Conservation (phyloP, 75 land plant species). For the Pinus tabuliformis region DNA sequence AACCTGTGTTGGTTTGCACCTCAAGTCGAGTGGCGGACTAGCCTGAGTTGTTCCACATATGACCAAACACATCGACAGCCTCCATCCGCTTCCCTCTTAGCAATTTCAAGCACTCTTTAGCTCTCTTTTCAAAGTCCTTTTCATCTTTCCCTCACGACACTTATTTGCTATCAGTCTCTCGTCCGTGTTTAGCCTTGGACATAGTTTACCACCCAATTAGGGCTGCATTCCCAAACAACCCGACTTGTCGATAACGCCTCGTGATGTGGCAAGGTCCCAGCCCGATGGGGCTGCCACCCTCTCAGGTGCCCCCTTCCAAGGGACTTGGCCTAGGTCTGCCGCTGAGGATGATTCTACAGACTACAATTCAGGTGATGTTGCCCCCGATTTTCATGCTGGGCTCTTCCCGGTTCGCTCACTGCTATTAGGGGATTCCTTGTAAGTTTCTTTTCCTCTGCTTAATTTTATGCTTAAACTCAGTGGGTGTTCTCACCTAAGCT, state of each 20-base stretch:
- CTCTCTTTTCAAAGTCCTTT: background rate
- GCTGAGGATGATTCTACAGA: background rate
- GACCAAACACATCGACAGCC: background rate
- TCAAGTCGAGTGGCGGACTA: background rate
- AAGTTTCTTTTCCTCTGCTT: background rate
- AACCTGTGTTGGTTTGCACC: background rate
- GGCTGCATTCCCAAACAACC: background rate
- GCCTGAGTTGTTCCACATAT: background rate
- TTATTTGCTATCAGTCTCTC: background rate
- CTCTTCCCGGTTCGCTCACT: background rate
- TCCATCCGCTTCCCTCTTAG: background rate
- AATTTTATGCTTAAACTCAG: background rate
- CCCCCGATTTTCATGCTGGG: background rate
- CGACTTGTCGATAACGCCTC: background rate
- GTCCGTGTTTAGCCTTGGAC: background rate
- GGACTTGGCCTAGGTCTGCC: background rate
- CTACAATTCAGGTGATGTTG: background rate
- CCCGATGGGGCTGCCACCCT: background rate
- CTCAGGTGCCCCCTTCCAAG: background rate
- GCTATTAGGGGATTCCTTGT: background rate
- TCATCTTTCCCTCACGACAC: background rate
- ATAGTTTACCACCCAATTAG: background rate
- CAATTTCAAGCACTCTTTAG: background rate
- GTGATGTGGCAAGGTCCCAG: too few relatives aligned
- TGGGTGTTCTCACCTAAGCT: background rate